phyloP scores from a whole-genome alignment of 805 yeast genomes.

The Teunomyces atbi region DNA sequence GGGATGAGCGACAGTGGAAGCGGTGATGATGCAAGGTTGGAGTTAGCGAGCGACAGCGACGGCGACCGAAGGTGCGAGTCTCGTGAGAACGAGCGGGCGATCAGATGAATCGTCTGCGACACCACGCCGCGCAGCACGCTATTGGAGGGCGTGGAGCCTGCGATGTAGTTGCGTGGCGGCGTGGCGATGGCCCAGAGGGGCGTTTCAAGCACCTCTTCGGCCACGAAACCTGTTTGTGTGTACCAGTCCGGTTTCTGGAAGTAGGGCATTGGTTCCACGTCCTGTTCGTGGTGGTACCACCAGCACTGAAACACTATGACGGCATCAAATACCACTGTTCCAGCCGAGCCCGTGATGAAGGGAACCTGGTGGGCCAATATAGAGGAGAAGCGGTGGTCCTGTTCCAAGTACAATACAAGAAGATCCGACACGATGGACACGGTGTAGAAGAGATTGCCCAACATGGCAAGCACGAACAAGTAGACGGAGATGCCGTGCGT shows the following conservation, averaged over 20 bases:
- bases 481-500: conserved; percentile 36
- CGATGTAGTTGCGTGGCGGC: conserved; percentile 8
- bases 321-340: conserved; percentile 27
- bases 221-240: conserved; percentile 19
- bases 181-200: neutral
- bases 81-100: neutral
- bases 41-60: too few species aligned
- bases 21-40: too few species aligned
- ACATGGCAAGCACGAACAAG: conserved; percentile 34
- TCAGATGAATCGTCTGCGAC: neutral
- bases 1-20: conserved; percentile 29
- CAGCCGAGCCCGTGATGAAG: conserved; percentile 70
- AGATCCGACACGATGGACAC: conserved; percentile 32
- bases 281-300: conserved; percentile 16
- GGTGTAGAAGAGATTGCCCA: conserved; percentile 36
- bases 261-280: conserved; percentile 5
- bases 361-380: conserved; percentile 63
- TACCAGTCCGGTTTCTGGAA: conserved; percentile 42
- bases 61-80: too few species aligned
- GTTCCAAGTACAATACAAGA: conserved; percentile 18
- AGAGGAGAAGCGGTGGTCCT: conserved; percentile 10
- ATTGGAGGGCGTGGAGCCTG: conserved; percentile 7
- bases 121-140: neutral
- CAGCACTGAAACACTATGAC: conserved; percentile 35
- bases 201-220: neutral